A percentile compares a stretch with the other conserved stretches of the same genome.
Conservation (phyloP, 2,329 filamentous ascomycete genomes). For the Madurella mycetomatis region DNA sequence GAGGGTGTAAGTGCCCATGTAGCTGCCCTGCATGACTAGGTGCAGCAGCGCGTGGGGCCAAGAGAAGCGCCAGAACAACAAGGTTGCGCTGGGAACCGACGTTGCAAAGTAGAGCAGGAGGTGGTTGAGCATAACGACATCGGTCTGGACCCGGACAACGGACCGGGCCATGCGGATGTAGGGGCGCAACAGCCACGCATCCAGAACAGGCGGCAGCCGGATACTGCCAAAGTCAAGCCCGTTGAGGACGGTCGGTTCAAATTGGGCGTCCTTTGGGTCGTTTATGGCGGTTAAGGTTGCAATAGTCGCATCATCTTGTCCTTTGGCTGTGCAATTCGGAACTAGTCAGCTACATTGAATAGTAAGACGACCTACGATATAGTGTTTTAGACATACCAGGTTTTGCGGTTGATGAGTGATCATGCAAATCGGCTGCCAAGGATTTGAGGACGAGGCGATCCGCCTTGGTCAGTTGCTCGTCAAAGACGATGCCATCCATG, state of each 20-base stretch:
- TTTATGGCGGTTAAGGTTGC: slow-evolving; percentile 38
- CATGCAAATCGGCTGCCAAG: not conserved
- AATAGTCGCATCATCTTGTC: slow-evolving; percentile 15
- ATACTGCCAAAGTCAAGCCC: slow-evolving; percentile 35
- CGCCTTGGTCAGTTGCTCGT: not conserved
- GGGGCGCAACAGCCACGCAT: slow-evolving; percentile 38
- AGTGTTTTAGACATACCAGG: not conserved
- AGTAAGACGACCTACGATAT: not conserved
- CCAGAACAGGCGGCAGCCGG: slow-evolving; percentile 16
- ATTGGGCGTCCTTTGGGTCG: slow-evolving; percentile 36
- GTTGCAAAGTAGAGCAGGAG: slow-evolving; percentile 67
- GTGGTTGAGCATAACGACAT: slow-evolving; percentile 76
- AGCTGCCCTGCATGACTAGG: slow-evolving; percentile 60
- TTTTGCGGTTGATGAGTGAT: not conserved
- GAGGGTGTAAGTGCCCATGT: slow-evolving; percentile 69
- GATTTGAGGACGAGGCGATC: slow-evolving; percentile 1
- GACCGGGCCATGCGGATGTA: slow-evolving; percentile 54
- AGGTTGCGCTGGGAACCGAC: slow-evolving; percentile 63
- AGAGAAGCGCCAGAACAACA: slow-evolving; percentile 61
- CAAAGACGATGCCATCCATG: slow-evolving; percentile 2
- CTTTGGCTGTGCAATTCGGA: not conserved
- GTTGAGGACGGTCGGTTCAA: slow-evolving; percentile 45
- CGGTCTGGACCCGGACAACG: slow-evolving; percentile 61
- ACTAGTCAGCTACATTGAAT: too few species aligned
- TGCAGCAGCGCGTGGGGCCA: slow-evolving; percentile 66